phyloP scores from a whole-genome alignment of 169 alveolate genomes.

The Eimeria maxima region DNA sequence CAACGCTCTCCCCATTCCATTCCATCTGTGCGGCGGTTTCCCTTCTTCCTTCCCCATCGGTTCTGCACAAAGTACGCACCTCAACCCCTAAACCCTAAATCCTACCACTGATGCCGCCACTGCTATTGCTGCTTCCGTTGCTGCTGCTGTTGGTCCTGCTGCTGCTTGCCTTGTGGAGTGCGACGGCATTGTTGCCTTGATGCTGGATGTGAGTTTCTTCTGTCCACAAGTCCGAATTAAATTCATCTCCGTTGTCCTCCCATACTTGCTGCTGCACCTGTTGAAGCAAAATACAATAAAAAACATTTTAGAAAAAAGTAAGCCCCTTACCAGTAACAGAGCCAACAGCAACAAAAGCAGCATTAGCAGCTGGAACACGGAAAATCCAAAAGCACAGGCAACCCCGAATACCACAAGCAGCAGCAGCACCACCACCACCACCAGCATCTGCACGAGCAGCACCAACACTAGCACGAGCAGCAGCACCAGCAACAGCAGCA shows the following conservation, averaged over 20 bases:
- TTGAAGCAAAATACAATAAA: neutral
- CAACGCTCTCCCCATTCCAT: constrained; percentile 77
- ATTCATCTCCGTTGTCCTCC: constrained; percentile 1
- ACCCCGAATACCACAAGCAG: neutral
- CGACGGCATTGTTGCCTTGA: neutral
- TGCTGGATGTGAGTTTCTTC: neutral
- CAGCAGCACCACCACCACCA: neutral
- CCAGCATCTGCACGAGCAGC: neutral
- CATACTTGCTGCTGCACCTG: neutral
- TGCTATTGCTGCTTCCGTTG: no score
- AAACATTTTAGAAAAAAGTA: neutral
- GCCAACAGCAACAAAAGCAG: neutral
- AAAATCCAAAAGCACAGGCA: neutral
- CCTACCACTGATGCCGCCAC: neutral
- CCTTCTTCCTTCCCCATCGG: constrained; percentile 51
- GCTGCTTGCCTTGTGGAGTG: no score
- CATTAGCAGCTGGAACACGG: neutral
- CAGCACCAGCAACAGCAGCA: constrained; percentile 4
- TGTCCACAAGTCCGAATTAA: neutral
- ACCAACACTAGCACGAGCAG: neutral
- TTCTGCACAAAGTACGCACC: constrained; percentile 1
- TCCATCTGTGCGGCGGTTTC: constrained; percentile 59
- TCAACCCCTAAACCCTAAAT: neutral
- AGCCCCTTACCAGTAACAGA: neutral
- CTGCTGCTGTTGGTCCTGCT: no score